Percentiles rank a stretch among this genome's conserved stretches.
Evolutionary conservation across 1,139 yeast genomes (phyloP).

Genomic region (Sugiyamaella japonica): DNA sequence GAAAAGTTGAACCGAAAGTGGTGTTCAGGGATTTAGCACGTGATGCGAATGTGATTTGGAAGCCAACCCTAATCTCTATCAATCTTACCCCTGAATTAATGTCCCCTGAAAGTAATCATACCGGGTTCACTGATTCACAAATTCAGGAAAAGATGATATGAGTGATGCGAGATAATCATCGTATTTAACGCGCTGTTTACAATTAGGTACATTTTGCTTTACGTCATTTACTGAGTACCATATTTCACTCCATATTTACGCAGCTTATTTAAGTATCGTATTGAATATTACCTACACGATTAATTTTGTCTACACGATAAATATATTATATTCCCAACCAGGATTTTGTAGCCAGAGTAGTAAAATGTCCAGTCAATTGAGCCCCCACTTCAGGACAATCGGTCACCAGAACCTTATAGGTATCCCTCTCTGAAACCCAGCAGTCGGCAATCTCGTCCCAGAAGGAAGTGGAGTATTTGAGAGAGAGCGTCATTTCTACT

Average conservation of each 20-base stretch:
- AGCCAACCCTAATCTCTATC: background rate
- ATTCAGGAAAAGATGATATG: too few species aligned
- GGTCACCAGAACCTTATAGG: slow-evolving; percentile 52
- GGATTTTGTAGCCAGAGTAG: background rate
- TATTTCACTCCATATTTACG: too few species aligned
- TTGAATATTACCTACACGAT: background rate
- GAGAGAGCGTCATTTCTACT: slow-evolving; percentile 43
- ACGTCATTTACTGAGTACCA: too few species aligned
- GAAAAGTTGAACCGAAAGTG: background rate
- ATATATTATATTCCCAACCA: slow-evolving; percentile 7
- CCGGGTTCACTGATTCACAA: too few species aligned
- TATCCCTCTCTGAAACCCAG: slow-evolving; percentile 55
- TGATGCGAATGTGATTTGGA: background rate
- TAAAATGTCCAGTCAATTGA: slow-evolving; percentile 3
- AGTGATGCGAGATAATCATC: too few species aligned
- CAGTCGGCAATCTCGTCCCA: slow-evolving; percentile 51
- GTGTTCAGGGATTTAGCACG: background rate
- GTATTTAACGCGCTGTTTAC: too few species aligned
- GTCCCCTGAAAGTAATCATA: too few species aligned
- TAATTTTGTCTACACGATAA: background rate
- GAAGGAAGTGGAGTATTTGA: slow-evolving; percentile 55
- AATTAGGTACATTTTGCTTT: too few species aligned
- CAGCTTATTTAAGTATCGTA: background rate
- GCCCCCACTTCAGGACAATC: background rate
- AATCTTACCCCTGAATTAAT: too few species aligned